Evolutionary conservation across 208 protist genomes (phyloP).

Genomic region (Acanthamoeba lenticulata): DNA sequence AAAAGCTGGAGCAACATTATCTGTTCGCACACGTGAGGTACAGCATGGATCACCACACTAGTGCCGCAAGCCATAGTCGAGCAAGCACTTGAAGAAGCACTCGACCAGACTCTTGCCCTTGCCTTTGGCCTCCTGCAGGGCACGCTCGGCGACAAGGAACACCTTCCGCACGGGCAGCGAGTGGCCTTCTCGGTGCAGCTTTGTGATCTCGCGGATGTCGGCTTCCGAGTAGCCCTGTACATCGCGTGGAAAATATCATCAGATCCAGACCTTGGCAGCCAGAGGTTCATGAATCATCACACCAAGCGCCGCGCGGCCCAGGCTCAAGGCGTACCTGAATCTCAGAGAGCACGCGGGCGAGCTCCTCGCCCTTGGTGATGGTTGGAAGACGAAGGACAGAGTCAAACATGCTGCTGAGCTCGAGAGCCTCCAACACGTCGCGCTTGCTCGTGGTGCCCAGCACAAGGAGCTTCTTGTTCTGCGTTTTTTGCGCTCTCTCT

Average conservation of each 20-base stretch:
- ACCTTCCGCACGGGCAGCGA: neutral
- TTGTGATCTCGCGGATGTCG: neutral
- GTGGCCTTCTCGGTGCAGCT: neutral
- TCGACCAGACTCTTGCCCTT: neutral
- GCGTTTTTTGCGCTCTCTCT: neutral
- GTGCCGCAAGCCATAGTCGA: neutral
- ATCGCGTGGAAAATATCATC: neutral
- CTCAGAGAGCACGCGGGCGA: constrained; percentile 47
- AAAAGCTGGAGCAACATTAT: too few relatives aligned
- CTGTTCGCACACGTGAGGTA: too few relatives aligned
- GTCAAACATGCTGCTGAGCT: constrained; percentile 91
- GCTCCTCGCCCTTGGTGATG: constrained; percentile 60
- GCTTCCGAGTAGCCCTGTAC: neutral
- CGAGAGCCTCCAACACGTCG: constrained; percentile 92
- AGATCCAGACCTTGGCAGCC: too few relatives aligned
- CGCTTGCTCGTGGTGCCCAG: constrained; percentile 94
- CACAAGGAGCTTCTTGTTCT: constrained; percentile 94
- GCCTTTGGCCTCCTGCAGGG: neutral
- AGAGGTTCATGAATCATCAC: neutral
- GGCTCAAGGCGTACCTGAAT: neutral
- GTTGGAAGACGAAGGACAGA: constrained; percentile 44
- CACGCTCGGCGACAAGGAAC: neutral
- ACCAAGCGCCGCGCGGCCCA: neutral
- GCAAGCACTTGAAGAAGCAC: constrained; percentile 47
- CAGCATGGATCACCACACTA: too few relatives aligned